phyloP scores from a whole-genome alignment of 257 asterid genomes.

The Solanum ahanhuiri region DNA sequence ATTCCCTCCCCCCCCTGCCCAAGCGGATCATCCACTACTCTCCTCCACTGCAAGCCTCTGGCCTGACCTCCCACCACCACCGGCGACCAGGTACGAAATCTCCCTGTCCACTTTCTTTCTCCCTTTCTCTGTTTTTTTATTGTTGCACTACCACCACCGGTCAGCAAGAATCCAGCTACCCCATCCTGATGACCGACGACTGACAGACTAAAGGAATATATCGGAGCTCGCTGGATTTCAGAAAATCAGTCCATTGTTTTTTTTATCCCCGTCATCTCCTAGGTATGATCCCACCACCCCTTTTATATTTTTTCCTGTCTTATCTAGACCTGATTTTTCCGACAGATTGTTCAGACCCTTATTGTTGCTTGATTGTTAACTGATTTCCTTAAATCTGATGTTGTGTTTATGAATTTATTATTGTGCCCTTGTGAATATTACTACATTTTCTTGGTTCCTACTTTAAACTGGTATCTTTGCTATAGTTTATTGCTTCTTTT shows the following conservation, averaged over 20 bases:
- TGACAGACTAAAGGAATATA: not conserved
- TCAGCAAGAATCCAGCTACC: not conserved
- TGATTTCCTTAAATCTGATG: no score
- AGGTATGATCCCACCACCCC: not conserved
- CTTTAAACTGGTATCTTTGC: not conserved
- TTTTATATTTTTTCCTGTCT: no score
- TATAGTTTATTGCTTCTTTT: not conserved
- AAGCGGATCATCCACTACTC: not conserved
- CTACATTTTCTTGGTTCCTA: not conserved
- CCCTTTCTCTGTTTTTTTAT: not conserved
- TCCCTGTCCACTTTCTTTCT: not conserved
- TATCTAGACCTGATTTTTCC: not conserved
- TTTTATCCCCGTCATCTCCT: not conserved
- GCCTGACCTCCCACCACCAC: not conserved
- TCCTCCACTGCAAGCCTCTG: not conserved
- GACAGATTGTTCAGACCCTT: not conserved
- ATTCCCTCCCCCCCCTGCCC: not conserved
- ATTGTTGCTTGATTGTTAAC: no score
- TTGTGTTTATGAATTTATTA: no score
- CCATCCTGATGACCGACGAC: not conserved
- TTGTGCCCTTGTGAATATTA: not conserved
- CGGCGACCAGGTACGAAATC: not conserved
- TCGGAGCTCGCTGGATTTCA: not conserved
- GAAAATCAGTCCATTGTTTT: not conserved
- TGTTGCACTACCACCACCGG: not conserved